phyloP scores from a whole-genome alignment of 106 monocot genomes.

The Amphibolis antarctica region DNA sequence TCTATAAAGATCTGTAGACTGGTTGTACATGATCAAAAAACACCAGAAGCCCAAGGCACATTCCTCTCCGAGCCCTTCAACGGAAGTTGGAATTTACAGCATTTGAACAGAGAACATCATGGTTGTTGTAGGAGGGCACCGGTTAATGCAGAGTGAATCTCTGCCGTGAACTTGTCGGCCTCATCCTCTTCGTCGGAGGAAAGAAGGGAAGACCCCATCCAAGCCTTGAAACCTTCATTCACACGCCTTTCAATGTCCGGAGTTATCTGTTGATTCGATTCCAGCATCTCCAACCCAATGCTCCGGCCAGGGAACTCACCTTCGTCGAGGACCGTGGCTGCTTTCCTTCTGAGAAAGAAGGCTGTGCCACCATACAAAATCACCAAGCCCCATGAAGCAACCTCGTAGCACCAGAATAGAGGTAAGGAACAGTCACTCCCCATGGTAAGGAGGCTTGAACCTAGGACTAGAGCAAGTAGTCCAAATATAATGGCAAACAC shows the following conservation, averaged over 20 bases:
- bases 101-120: neutral
- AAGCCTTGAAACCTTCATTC: conserved; percentile 70
- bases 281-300: conserved; percentile 77
- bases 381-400: conserved; percentile 68
- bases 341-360: conserved; percentile 67
- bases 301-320: conserved; percentile 28
- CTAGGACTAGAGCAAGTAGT: conserved; percentile 75
- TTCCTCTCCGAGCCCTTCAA: neutral
- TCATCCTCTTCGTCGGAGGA: conserved; percentile 82
- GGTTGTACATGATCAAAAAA: no score
- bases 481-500: conserved; percentile 71
- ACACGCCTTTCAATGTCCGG: conserved; percentile 74
- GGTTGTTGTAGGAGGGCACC: conserved; percentile 9
- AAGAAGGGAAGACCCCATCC: conserved; percentile 85
- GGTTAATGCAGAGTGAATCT: conserved; percentile 8
- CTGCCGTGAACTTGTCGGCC: conserved; percentile 39
- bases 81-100: neutral
- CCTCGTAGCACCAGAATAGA: conserved; percentile 92
- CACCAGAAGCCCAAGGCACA: no score
- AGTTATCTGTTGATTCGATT: conserved; percentile 28
- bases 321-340: conserved; percentile 42
- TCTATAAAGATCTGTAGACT: no score
- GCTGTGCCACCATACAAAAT: conserved; percentile 65
- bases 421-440: conserved; percentile 77
- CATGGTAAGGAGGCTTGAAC: conserved; percentile 75